Base-by-base conservation (phyloP, 345 rosid genomes). In the Cardamine occulta region DNA sequence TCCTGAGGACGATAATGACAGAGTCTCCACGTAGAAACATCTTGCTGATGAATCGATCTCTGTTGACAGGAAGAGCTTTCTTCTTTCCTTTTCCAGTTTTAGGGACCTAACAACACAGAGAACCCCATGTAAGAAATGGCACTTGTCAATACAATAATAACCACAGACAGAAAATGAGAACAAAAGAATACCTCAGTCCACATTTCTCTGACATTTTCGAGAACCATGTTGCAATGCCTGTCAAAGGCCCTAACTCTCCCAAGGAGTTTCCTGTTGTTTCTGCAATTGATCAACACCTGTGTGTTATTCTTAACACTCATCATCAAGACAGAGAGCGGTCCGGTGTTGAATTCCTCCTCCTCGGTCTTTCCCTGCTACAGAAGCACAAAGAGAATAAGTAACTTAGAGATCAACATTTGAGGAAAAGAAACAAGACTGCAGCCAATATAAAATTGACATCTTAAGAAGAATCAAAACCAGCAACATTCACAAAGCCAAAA, bases 1-100 rank as follows among this genome's bases (percentile, higher is more conserved):
- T 96, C 87, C 99, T 85, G 7, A 96, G 93, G 37, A 96, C 99
- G 48, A 96, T 89, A 32, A 96, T 96, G 26, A 96, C 99, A 6
- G 99, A 96, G 79, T 96, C 99, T 6, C 98, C 99, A 2, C 99
- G 89, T 6, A 96, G 95, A 66, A 96, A 96, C 99, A 96, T 93
- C 84, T 96, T 93, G 77, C 96, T 91, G 67, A 96, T 96, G 86
- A 93, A 96, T 48, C 98, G 81, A 66, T 96, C 99, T 75, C 88
- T 91, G 87, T 93, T 96, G 12, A 96, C 91, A 0, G 97, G 97
- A 57, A 84, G 88, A 0, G 99, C 96, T 73, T 96, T 96, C 80
- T 91, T 96, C 98, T 93, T 96, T 75, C 99, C 99, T 82, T 96
- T 93, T 4, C 99, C 99, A 0, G 93, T 96, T 74, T 93, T 93